Evolutionary conservation across 1,139 yeast genomes (phyloP).

Genomic region (Taphrina confusa): DNA sequence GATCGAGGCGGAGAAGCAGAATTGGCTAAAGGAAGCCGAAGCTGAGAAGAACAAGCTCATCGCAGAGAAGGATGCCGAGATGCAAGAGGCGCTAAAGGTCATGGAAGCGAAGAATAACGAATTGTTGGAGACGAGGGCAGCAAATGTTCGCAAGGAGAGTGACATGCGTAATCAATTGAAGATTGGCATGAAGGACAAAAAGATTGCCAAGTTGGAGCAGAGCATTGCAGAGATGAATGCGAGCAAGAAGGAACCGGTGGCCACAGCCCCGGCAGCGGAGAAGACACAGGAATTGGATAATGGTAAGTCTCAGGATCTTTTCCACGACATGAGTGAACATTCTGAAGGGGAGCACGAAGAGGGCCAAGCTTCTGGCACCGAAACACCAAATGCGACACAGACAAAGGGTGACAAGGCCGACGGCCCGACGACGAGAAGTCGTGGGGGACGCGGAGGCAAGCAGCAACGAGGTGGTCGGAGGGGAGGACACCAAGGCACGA

Average conservation of each 20-base stretch:
- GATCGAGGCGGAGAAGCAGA: conserved; percentile 41
- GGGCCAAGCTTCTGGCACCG: background rate
- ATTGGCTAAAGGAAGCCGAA: conserved; percentile 36
- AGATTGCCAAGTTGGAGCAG: conserved; percentile 43
- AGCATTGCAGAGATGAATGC: conserved; percentile 39
- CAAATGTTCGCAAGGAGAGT: conserved; percentile 45
- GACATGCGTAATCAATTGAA: conserved; percentile 41
- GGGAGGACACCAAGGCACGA: conserved; percentile 20
- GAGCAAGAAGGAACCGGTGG: background rate
- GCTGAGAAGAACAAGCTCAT: conserved; percentile 39
- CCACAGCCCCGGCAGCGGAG: background rate
- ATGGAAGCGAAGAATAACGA: conserved; percentile 48
- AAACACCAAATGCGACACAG: conserved; percentile 1
- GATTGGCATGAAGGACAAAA: conserved; percentile 41
- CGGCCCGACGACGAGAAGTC: conserved; percentile 13
- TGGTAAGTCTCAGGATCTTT: conserved; percentile 10
- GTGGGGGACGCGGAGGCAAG: conserved; percentile 8
- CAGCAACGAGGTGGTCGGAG: conserved; percentile 10
- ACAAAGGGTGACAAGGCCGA: background rate
- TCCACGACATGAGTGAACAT: conserved; percentile 11
- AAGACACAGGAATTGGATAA: too few relatives aligned
- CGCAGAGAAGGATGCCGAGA: conserved; percentile 43
- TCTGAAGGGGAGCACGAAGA: conserved; percentile 7
- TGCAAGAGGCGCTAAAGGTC: conserved; percentile 42
- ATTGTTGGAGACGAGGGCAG: conserved; percentile 48